A percentile compares a stretch with the other conserved stretches of the same genome.
phyloP scores from a whole-genome alignment of 257 asterid genomes.

The Vinca minor region DNA sequence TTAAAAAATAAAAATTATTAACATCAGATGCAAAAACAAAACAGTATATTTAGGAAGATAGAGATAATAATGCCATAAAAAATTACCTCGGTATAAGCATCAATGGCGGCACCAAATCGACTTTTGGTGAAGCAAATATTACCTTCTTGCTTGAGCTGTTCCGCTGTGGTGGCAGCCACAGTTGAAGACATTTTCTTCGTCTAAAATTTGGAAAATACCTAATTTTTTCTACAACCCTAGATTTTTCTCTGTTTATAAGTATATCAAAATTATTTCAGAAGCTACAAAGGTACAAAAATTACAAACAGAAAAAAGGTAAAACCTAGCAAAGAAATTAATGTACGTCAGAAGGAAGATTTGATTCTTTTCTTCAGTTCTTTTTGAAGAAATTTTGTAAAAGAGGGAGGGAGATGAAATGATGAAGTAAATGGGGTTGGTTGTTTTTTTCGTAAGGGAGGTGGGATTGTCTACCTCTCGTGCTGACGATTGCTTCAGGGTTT shows the following conservation, averaged over 20 bases:
- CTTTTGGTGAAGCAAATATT: constrained; percentile 55
- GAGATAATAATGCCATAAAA: not conserved
- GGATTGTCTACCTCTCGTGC: no score
- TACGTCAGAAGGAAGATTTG: no score
- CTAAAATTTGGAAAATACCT: not conserved
- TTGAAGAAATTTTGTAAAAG: no score
- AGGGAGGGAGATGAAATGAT: no score
- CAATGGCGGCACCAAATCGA: constrained; percentile 80
- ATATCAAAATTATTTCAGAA: not conserved
- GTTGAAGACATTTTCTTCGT: constrained; percentile 57
- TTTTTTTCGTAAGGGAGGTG: no score
- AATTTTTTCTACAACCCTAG: not conserved
- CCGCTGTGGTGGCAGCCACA: constrained; percentile 47
- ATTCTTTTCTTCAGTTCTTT: no score
- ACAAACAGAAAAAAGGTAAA: no score
- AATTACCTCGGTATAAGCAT: constrained; percentile 79
- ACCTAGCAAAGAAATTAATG: not conserved
- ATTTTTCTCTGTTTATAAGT: not conserved
- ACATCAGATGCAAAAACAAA: not conserved
- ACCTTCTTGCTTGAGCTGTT: constrained; percentile 61
- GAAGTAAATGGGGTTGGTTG: no score
- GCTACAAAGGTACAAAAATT: no score
- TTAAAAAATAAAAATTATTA: not conserved
- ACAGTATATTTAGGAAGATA: not conserved
- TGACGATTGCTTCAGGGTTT: no score